Evolutionary conservation across 2,329 filamentous ascomycete species (phyloP).

Genomic region (Tolypocladium tundrense): DNA sequence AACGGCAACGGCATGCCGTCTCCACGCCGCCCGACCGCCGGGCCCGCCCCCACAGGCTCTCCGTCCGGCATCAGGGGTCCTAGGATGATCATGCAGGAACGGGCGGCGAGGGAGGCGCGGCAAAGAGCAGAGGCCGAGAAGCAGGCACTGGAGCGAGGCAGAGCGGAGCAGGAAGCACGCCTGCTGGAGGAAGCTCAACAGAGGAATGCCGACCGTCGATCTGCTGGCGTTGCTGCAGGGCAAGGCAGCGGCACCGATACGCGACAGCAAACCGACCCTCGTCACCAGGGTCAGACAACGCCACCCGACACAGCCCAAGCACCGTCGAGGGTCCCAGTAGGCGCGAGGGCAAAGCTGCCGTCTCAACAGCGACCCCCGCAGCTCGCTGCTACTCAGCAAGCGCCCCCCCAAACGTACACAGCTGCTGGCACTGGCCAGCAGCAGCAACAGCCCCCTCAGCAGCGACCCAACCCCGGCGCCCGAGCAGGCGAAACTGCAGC

Average conservation of each 20-base stretch:
- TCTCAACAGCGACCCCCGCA: slow-evolving; percentile 7
- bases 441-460: slow-evolving; percentile 4
- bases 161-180: slow-evolving; percentile 46
- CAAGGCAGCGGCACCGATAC: slow-evolving; percentile 19
- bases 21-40: slow-evolving; percentile 33
- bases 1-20: slow-evolving; percentile 42
- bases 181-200: slow-evolving; percentile 44
- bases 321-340: slow-evolving; percentile 3
- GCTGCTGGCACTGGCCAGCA: slow-evolving; percentile 8
- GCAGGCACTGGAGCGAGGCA: slow-evolving; percentile 39
- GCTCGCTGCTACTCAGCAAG: slow-evolving; percentile 3
- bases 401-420: slow-evolving; percentile 1
- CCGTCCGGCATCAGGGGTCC: slow-evolving; percentile 68
- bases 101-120: slow-evolving; percentile 65
- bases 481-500: slow-evolving; percentile 9
- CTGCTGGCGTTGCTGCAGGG: slow-evolving; percentile 36
- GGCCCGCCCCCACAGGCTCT: slow-evolving; percentile 41
- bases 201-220: slow-evolving; percentile 51
- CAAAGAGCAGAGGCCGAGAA: slow-evolving; percentile 58
- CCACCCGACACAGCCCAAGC: slow-evolving; percentile 14
- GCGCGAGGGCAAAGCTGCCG: slow-evolving; percentile 6
- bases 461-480: slow-evolving; percentile 4
- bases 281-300: slow-evolving; percentile 15
- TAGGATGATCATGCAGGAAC: slow-evolving; percentile 83
- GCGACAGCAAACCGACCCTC: slow-evolving; percentile 22